Evolutionary conservation across 306 rosid genomes (phyloP).

Genomic region (Ceratonia siliqua): DNA sequence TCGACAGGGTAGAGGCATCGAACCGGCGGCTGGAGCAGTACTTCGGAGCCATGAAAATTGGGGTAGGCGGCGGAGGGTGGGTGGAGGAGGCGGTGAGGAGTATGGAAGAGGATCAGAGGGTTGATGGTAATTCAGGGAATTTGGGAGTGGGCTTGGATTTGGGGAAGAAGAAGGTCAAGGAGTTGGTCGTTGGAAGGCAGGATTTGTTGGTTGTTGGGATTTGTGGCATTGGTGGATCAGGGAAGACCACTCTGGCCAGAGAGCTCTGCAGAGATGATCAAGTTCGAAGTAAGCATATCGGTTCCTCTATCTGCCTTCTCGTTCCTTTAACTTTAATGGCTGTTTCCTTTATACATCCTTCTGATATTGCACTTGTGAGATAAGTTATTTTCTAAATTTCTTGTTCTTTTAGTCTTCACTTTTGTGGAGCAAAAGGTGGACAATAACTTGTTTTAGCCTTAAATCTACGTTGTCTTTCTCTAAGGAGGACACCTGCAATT

Average conservation of each 20-base stretch:
- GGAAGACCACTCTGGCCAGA: constrained; percentile 85
- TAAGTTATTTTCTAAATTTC: background rate
- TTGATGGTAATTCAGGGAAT: constrained; percentile 44
- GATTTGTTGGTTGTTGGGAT: constrained; percentile 64
- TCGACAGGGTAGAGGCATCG: constrained; percentile 57
- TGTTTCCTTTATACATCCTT: background rate
- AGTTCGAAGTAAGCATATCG: constrained; percentile 67
- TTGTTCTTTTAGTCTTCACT: too few species aligned
- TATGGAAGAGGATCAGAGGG: constrained; percentile 52
- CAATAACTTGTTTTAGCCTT: background rate
- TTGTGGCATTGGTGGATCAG: constrained; percentile 90
- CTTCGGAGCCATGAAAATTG: constrained; percentile 66
- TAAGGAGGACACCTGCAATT: background rate
- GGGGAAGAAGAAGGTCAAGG: constrained; percentile 77
- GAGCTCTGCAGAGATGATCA: constrained; percentile 69
- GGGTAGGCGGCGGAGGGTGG: constrained; percentile 61
- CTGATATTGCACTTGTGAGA: background rate
- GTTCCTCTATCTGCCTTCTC: background rate
- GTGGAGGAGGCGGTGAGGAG: constrained; percentile 69
- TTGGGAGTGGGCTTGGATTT: constrained; percentile 52
- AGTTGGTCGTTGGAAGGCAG: constrained; percentile 46
- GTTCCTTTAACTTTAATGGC: background rate
- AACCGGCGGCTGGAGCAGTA: constrained; percentile 47
- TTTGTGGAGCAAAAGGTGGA: too few species aligned
- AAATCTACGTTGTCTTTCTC: background rate